Base-by-base conservation (phyloP, 805 yeast genomes). In the Ogataea naganishii region DNA sequence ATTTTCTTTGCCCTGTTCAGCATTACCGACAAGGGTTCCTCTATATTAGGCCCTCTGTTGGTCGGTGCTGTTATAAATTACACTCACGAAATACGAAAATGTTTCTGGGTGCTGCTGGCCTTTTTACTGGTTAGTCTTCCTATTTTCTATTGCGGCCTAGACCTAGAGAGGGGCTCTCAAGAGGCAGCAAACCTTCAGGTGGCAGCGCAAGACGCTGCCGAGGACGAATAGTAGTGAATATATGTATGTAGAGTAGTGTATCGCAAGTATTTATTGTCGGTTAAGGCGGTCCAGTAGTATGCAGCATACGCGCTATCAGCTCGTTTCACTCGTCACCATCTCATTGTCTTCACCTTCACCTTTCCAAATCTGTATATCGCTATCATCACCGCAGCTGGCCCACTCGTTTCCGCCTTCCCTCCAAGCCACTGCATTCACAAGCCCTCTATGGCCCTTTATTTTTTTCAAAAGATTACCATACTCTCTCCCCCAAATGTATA, bases 371-470 rank as follows among this genome's bases (percentile, higher is more conserved):
- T 75, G 73, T 4, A 84, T 77, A 7, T 65, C 53, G 13, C 70
- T 66, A 50, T 88, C 96, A 51, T 86, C 96, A 11, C 94, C 84
- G 23, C 85, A 86, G 14, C 89, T 76, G 6, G 85, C 92, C 72
- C 54, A 49, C 35, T 49, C 52, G 24, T 32, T 88, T n/a, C 40
- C 42, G 20, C 36, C 35, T 15, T 38, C 40, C 40, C 73, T 76
- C 88, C 92, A 85, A 35, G 79, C 75, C 2, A 85, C 92, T 26
- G 82, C 73, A 48, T 83, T 86, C 39, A 89, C 81, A 35, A 74
- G 58, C 0, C 73, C 73, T 8, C 52, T 51, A 49, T 83, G 94
- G 2, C 77, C 89, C 24, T 69, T 62, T 14, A 81, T 56, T 10
- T 72, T 60, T 4, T 69, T 66, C 4, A 86, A 56, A 15, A 83